Evolutionary conservation across 116 monocot genomes (phyloP), one percentile per base, ranked within the genome.

Genomic region (Posidonia oceanica): DNA sequence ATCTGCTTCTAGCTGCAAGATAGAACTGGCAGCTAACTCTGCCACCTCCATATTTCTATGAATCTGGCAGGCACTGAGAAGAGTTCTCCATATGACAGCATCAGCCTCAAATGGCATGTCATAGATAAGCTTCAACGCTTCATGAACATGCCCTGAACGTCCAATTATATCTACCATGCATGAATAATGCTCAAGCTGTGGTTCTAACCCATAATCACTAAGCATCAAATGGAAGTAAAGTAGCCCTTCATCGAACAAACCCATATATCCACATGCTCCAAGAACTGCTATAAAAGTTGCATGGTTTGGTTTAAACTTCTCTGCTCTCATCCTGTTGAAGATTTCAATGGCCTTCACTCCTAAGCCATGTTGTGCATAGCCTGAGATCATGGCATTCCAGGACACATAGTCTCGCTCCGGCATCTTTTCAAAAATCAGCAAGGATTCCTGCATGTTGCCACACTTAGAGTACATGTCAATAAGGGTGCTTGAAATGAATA

Each of bases 391-490:
- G n/a, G 91, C 88, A 68, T 95, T 95, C 88, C 91, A 95, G 3
- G 91, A 77, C 1, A 95, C 88, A 41, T 76, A 70, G 41, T 95
- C 95, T 54, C 79, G 75, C 63, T 80, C 76, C 4, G 5, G 40
- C 81, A 83, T 83, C 70, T 75, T 87, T 21, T 83, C 72, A 64
- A 96, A 96, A 60, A 83, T 67, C 53, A 72, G 23, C 2, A 70
- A 76, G 22, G 96, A 81, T 20, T 96, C 87, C 12, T 81, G 59
- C 91, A 96, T 78, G 75, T 83, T 77, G 11, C 96, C 96, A 72
- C 91, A 89, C 68, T 91, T 96, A 7, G 91, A 79, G 72, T 96
- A 96, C 96, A 96, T 89, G 78, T 96, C 91, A 5, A 96, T 76
- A 4, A 96, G 80, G 10, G 88, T 82, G 74, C 96, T 96, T 13